Evolutionary conservation across 768 basidiomycete species (phyloP).

Genomic region (Collybiopsis confluens): DNA sequence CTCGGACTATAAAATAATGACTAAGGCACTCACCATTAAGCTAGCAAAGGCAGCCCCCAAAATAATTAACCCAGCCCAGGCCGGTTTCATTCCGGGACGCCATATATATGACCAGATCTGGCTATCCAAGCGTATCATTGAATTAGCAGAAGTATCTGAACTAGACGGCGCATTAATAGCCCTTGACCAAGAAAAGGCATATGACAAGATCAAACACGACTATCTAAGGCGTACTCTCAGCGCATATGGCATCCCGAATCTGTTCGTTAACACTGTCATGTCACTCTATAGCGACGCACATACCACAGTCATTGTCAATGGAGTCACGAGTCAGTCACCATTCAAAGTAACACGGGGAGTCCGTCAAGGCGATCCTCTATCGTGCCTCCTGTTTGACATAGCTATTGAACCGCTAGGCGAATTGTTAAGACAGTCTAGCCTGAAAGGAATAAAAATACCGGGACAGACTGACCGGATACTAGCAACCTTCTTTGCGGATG

Average conservation of each 20-base stretch:
- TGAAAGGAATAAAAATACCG: constrained; percentile 16
- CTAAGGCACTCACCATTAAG: constrained; percentile 19
- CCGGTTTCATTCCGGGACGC: constrained; percentile 32
- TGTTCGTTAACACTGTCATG: constrained; percentile 24
- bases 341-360: constrained; percentile 20
- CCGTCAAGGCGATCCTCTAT: constrained; percentile 24
- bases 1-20: constrained; percentile 33
- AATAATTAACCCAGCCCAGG: constrained; percentile 32
- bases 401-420: constrained; percentile 26
- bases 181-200: constrained; percentile 36
- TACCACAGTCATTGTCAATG: constrained; percentile 17
- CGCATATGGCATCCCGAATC: constrained; percentile 18
- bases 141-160: constrained; percentile 17
- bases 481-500: constrained; percentile 22
- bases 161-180: constrained; percentile 23
- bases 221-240: constrained; percentile 25
- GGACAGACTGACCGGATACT: constrained; percentile 9
- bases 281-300: constrained; percentile 20
- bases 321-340: constrained; percentile 14
- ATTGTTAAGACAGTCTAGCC: constrained; percentile 11
- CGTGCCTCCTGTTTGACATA: constrained; percentile 14
- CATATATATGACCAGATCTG: constrained; percentile 28
- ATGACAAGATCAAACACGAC: constrained; percentile 29
- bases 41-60: constrained; percentile 14
- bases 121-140: constrained; percentile 21